These are phyloP conservation scores for Penicillium sp. DNA, from an alignment of 2,329 filamentous ascomycete species.

Conservation along the genomic window DNA sequence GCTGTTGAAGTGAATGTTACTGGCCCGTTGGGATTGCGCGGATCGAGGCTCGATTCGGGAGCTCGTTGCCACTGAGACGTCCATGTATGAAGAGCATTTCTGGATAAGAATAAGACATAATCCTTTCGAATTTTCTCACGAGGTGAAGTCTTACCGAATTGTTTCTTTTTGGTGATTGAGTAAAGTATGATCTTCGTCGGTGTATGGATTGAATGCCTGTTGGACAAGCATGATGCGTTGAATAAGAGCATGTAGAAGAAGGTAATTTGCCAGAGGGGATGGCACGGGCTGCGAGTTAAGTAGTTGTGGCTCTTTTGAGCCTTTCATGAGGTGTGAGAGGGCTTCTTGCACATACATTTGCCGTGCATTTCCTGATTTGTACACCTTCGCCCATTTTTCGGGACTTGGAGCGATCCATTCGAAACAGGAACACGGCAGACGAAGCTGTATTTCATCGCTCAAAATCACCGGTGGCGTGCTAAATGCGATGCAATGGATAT, in stretches of 20 bases:
- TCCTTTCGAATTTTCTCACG: background rate
- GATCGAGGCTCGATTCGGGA: conserved; percentile 41
- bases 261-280: conserved; percentile 62
- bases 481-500: conserved; percentile 29
- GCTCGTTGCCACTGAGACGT: conserved; percentile 43
- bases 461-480: conserved; percentile 26
- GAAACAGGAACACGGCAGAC: conserved; percentile 26
- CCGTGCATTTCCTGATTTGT: conserved; percentile 9
- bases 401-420: conserved; percentile 27
- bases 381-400: conserved; percentile 20
- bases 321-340: conserved; percentile 14
- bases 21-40: conserved; percentile 52
- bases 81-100: conserved; percentile 44
- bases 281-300: conserved; percentile 11
- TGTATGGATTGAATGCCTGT: conserved; percentile 9
- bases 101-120: conserved; percentile 14
- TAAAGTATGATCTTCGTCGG: background rate
- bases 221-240: conserved; percentile 70
- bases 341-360: conserved; percentile 26
- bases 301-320: background rate
- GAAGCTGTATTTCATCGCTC: conserved; percentile 27
- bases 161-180: conserved; percentile 6
- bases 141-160: conserved; percentile 23
- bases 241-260: conserved; percentile 68
- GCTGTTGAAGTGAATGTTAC: conserved; percentile 67